A percentile compares a stretch with the other conserved stretches of the same genome.
Evolutionary conservation across 1,284 basidiomycete genomes (phyloP).

Genomic region (Cutaneotrichosporon arboriforme): DNA sequence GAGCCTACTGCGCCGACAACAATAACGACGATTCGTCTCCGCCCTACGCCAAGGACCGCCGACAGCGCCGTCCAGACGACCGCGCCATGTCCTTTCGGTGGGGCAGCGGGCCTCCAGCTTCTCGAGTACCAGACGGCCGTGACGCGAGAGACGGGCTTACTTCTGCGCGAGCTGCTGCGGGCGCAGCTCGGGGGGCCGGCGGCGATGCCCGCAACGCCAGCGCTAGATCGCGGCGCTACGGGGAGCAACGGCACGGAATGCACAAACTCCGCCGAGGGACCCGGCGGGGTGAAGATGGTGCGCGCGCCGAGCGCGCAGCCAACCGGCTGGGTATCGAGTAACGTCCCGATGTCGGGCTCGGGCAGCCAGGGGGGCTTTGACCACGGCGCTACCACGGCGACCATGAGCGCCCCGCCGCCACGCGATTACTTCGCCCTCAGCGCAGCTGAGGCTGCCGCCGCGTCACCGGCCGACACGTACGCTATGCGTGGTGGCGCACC

Average conservation of each 20-base stretch:
- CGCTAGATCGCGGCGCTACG: not conserved
- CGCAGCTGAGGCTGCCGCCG: not conserved
- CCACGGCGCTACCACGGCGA: too few relatives aligned
- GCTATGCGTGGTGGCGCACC: not conserved
- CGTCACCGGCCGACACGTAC: not conserved
- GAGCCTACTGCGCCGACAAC: too few relatives aligned
- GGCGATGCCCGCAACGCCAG: not conserved
- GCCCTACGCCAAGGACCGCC: too few relatives aligned
- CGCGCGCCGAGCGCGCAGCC: not conserved
- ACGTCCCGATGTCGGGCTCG: too few relatives aligned
- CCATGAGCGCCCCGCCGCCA: too few relatives aligned
- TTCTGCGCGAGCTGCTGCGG: slow-evolving; percentile 1
- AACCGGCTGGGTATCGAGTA: not conserved
- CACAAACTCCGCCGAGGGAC: not conserved
- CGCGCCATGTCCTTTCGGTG: too few relatives aligned
- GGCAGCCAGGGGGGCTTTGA: too few relatives aligned
- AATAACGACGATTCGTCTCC: too few relatives aligned
- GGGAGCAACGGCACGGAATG: not conserved
- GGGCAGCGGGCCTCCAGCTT: not conserved
- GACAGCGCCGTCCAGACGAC: too few relatives aligned
- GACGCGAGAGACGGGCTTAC: not conserved
- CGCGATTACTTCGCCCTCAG: too few relatives aligned
- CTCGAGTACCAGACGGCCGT: not conserved
- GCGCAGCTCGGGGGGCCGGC: not conserved
- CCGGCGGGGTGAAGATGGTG: not conserved